Percentiles rank a stretch among this genome's conserved stretches.
Evolutionary conservation across 2,329 filamentous ascomycete genomes (phyloP).

Genomic region (Penicillium corylophilum): DNA sequence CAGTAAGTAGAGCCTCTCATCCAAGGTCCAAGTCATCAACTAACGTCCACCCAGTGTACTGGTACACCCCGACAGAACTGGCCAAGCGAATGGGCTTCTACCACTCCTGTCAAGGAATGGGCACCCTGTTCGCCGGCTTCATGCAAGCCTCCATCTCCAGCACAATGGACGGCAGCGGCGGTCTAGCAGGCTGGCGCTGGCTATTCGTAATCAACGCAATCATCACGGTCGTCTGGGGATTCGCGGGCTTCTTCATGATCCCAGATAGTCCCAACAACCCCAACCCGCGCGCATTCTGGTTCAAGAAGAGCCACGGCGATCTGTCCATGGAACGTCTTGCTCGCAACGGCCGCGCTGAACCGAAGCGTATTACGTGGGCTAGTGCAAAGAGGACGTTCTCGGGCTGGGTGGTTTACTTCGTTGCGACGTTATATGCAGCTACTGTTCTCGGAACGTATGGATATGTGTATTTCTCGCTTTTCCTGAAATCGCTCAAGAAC

Average conservation of each 20-base stretch:
- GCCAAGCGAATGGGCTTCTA: slow-evolving; percentile 37
- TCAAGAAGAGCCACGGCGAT: slow-evolving; percentile 42
- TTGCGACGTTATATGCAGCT: slow-evolving; percentile 47
- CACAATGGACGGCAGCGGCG: slow-evolving; percentile 30
- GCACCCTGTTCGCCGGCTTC: slow-evolving; percentile 33
- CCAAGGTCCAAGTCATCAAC: neutral
- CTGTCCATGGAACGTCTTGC: slow-evolving; percentile 47
- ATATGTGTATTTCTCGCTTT: slow-evolving; percentile 34
- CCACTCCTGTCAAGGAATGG: slow-evolving; percentile 30
- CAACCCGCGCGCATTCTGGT: slow-evolving; percentile 39
- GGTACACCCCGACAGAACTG: slow-evolving; percentile 40
- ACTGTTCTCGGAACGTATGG: slow-evolving; percentile 50
- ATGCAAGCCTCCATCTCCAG: slow-evolving; percentile 32
- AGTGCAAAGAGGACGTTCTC: slow-evolving; percentile 46
- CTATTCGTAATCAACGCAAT: slow-evolving; percentile 41
- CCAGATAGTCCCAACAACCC: slow-evolving; percentile 40
- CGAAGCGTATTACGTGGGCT: slow-evolving; percentile 47
- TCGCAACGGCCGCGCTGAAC: slow-evolving; percentile 47
- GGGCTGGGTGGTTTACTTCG: slow-evolving; percentile 49
- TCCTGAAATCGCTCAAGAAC: slow-evolving; percentile 24
- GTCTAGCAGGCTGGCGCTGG: slow-evolving; percentile 39
- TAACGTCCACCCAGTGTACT: slow-evolving; percentile 24
- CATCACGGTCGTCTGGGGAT: slow-evolving; percentile 39
- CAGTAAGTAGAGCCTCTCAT: slow-evolving; percentile 13
- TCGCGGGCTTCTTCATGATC: slow-evolving; percentile 37